Percentiles rank a stretch among this genome's conserved stretches.
phyloP scores from a whole-genome alignment of 306 rosid genomes.

The Fragaria nilgerrensis region DNA sequence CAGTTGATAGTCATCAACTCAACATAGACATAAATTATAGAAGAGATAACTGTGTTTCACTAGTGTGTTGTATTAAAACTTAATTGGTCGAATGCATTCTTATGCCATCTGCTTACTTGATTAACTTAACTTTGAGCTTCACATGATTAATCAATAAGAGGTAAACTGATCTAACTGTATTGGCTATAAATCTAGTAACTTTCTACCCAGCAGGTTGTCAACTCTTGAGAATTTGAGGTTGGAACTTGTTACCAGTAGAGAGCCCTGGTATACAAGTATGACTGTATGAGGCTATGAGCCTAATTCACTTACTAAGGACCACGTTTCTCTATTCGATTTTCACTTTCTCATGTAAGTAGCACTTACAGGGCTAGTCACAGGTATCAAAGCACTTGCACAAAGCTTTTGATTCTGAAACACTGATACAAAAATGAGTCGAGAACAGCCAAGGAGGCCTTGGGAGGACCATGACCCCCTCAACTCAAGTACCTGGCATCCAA shows the following conservation, averaged over 20 bases:
- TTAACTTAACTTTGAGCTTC: neutral
- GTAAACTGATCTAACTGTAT: neutral
- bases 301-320: too few relatives aligned
- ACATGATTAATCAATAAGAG: neutral
- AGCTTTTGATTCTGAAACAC: neutral
- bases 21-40: neutral
- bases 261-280: neutral
- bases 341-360: neutral
- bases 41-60: neutral
- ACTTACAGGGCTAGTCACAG: neutral
- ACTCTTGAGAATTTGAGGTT: neutral
- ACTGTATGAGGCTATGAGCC: neutral
- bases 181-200: neutral
- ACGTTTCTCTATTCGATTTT: neutral
- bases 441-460: slow-evolving; percentile 35
- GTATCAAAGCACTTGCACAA: neutral
- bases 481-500: too few relatives aligned
- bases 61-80: neutral
- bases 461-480: neutral
- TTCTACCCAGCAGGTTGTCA: neutral
- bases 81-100: neutral
- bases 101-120: neutral
- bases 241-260: neutral
- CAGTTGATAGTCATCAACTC: neutral
- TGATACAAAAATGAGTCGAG: slow-evolving; percentile 44